phyloP scores from a whole-genome alignment of 202 grass and related monocot species.

The Zizania palustris region DNA sequence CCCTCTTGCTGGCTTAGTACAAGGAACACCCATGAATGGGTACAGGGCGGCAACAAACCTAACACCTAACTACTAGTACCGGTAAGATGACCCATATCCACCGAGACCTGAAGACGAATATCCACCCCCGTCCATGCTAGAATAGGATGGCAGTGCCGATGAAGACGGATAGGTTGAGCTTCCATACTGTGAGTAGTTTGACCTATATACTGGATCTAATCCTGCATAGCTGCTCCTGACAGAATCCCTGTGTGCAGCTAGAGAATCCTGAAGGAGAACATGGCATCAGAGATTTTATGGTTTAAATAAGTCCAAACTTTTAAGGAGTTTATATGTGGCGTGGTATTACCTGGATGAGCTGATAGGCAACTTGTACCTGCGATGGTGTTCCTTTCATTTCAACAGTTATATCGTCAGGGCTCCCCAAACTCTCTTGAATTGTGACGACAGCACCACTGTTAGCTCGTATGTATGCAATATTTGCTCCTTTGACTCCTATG shows the following conservation, averaged over 20 bases:
- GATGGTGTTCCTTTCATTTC: constrained; percentile 94
- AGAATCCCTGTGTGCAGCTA: constrained; percentile 77
- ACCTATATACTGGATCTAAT: constrained; percentile 72
- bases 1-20: constrained; percentile 31
- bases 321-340: not conserved
- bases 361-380: constrained; percentile 86
- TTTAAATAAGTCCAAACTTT: not conserved
- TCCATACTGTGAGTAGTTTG: constrained; percentile 76
- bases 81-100: constrained; percentile 62
- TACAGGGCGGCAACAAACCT: constrained; percentile 19
- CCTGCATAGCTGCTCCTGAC: constrained; percentile 62
- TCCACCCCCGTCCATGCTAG: constrained; percentile 55
- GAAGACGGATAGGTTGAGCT: constrained; percentile 62
- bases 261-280: constrained; percentile 61
- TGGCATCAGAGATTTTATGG: constrained; percentile 12
- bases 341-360: constrained; percentile 78
- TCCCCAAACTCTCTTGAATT: constrained; percentile 80
- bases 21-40: not conserved
- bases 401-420: constrained; percentile 92
- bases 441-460: constrained; percentile 85
- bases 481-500: constrained; percentile 89
- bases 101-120: constrained; percentile 63
- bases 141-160: constrained; percentile 57
- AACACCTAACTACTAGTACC: constrained; percentile 38
- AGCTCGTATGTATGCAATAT: constrained; percentile 87